Conservation (phyloP, 2,329 filamentous ascomycete genomes). For the Colletotrichum trifolii region DNA sequence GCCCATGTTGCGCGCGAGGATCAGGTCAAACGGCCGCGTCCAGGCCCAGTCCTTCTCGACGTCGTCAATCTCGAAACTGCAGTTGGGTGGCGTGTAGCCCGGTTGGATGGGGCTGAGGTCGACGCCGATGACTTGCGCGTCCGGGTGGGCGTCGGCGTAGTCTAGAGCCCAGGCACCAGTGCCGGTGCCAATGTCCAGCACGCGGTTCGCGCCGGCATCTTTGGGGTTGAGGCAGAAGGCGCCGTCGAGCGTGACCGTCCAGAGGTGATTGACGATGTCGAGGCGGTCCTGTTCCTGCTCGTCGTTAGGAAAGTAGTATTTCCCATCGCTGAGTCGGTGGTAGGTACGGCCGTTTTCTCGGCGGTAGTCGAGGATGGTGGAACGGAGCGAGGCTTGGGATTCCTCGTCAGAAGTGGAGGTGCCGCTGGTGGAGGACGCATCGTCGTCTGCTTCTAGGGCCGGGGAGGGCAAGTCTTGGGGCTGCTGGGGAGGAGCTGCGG, state of each 20-base stretch:
- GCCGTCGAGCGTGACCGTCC: slow-evolving; percentile 44
- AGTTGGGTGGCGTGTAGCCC: slow-evolving; percentile 44
- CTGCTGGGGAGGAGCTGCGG: too few relatives aligned
- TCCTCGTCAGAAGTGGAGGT: background rate
- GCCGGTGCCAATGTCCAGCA: slow-evolving; percentile 31
- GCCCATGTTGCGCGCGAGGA: slow-evolving; percentile 46
- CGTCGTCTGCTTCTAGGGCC: background rate
- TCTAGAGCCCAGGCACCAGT: slow-evolving; percentile 28
- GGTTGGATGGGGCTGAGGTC: slow-evolving; percentile 50
- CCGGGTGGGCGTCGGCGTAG: slow-evolving; percentile 8
- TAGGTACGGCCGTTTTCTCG: slow-evolving; percentile 31
- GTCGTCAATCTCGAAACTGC: slow-evolving; percentile 46
- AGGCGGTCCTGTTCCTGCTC: slow-evolving; percentile 22
- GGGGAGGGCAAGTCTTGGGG: too few relatives aligned
- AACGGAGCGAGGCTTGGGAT: slow-evolving; percentile 13
- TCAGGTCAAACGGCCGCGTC: slow-evolving; percentile 44
- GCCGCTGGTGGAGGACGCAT: background rate
- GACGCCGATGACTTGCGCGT: slow-evolving; percentile 40
- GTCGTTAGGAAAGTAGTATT: slow-evolving; percentile 42
- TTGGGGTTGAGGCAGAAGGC: slow-evolving; percentile 44
- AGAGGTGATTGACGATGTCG: slow-evolving; percentile 51
- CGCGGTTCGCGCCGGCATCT: slow-evolving; percentile 37
- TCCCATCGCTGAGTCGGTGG: slow-evolving; percentile 39
- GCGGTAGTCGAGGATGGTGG: slow-evolving; percentile 16
- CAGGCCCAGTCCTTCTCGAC: slow-evolving; percentile 42